phyloP scores from a whole-genome alignment of 1,284 basidiomycete species.

The Coniferiporia weirii region DNA sequence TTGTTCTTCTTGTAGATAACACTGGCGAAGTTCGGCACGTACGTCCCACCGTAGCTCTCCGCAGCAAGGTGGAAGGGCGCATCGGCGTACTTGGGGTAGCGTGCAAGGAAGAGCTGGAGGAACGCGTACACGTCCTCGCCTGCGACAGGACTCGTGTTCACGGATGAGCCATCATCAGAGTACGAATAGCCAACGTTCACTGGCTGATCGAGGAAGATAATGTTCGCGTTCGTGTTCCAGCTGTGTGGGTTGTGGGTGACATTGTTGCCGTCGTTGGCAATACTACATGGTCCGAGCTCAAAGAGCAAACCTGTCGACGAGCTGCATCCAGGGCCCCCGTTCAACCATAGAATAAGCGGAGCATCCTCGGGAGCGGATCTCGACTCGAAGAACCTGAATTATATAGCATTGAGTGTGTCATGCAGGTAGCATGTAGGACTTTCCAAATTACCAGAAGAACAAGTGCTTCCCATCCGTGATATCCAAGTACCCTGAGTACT shows the following conservation, averaged over 20 bases:
- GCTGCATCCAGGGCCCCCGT: constrained; percentile 78
- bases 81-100: constrained; percentile 64
- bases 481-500: constrained; percentile 88
- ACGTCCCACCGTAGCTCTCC: constrained; percentile 78
- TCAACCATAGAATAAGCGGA: constrained; percentile 86
- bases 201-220: constrained; percentile 84
- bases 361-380: constrained; percentile 67
- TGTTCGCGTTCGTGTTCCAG: constrained; percentile 65
- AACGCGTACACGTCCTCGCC: constrained; percentile 88
- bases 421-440: background rate
- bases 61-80: constrained; percentile 68
- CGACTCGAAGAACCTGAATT: constrained; percentile 77
- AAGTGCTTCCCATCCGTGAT: constrained; percentile 81
- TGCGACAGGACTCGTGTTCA: constrained; percentile 68
- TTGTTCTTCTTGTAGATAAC: constrained; percentile 75
- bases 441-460: constrained; percentile 69
- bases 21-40: constrained; percentile 73
- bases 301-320: constrained; percentile 79
- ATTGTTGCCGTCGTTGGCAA: constrained; percentile 62
- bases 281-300: constrained; percentile 83
- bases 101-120: constrained; percentile 78
- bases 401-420: constrained; percentile 24
- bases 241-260: constrained; percentile 71
- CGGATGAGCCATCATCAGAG: constrained; percentile 61
- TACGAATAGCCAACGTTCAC: constrained; percentile 89